Percentiles rank a stretch among this genome's conserved stretches.
phyloP scores from a whole-genome alignment of 2,329 filamentous ascomycete genomes.

The Colletotrichum phormii region DNA sequence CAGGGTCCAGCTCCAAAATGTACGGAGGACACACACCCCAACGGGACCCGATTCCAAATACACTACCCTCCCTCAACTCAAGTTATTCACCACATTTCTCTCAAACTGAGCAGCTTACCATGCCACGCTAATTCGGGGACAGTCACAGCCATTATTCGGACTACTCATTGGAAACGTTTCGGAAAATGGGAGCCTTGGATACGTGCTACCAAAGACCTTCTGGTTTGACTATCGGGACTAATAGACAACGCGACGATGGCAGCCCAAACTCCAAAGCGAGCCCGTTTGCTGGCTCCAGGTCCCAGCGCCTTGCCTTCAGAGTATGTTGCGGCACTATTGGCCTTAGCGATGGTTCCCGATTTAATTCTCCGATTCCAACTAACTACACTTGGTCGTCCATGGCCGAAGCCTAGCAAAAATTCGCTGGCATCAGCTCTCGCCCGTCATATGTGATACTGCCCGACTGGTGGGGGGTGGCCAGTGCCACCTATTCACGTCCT shows the following conservation, averaged over 20 bases:
- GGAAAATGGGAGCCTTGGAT: neutral
- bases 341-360: slow-evolving; percentile 10
- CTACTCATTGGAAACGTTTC: neutral
- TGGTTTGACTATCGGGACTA: neutral
- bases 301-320: slow-evolving; percentile 6
- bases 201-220: neutral
- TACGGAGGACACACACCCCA: neutral
- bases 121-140: neutral
- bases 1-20: slow-evolving; percentile 2
- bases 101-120: neutral
- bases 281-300: neutral
- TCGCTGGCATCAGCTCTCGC: slow-evolving; percentile 6
- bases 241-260: too few species aligned
- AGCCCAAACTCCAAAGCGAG: too few species aligned
- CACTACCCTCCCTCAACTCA: neutral
- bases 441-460: neutral
- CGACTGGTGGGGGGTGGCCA: too few species aligned
- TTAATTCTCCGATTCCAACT: slow-evolving; percentile 27
- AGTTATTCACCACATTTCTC: neutral
- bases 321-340: neutral
- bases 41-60: slow-evolving; percentile 20
- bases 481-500: neutral
- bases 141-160: neutral
- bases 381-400: neutral
- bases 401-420: slow-evolving; percentile 1